phyloP scores from a whole-genome alignment of 1,284 basidiomycete species.

The Sphagnurus paluster region DNA sequence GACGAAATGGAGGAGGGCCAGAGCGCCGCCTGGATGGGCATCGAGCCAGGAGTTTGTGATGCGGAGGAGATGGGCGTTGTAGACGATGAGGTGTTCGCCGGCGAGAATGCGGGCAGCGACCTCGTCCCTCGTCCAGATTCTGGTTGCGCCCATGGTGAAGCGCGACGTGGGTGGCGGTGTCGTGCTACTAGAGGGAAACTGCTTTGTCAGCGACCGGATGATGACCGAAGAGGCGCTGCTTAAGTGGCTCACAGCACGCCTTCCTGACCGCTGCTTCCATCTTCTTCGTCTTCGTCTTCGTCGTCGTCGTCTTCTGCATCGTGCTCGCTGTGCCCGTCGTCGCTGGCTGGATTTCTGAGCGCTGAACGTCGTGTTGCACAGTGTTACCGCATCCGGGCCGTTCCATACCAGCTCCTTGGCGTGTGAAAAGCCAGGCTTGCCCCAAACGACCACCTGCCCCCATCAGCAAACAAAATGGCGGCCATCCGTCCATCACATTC shows the following conservation, averaged over 20 bases:
- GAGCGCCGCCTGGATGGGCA: slow-evolving; percentile 87
- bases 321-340: not conserved
- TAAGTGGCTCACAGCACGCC: no score
- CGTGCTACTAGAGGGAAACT: slow-evolving; percentile 3
- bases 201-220: slow-evolving; percentile 5
- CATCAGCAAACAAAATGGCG: slow-evolving; percentile 26
- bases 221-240: no score
- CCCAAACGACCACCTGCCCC: slow-evolving; percentile 8
- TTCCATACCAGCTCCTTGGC: slow-evolving; percentile 17
- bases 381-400: not conserved
- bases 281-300: not conserved
- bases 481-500: slow-evolving; percentile 27
- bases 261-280: not conserved
- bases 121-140: slow-evolving; percentile 49
- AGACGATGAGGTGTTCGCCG: slow-evolving; percentile 83
- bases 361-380: not conserved
- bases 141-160: slow-evolving; percentile 26
- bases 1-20: slow-evolving; percentile 93
- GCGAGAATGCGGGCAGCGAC: slow-evolving; percentile 71
- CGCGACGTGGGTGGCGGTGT: not conserved
- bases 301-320: not conserved
- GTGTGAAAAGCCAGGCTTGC: slow-evolving; percentile 21
- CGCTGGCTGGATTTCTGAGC: not conserved
- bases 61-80: slow-evolving; percentile 75
- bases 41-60: slow-evolving; percentile 84